Conservation (phyloP, 1,284 basidiomycete species). For the Ustilago nuda region DNA sequence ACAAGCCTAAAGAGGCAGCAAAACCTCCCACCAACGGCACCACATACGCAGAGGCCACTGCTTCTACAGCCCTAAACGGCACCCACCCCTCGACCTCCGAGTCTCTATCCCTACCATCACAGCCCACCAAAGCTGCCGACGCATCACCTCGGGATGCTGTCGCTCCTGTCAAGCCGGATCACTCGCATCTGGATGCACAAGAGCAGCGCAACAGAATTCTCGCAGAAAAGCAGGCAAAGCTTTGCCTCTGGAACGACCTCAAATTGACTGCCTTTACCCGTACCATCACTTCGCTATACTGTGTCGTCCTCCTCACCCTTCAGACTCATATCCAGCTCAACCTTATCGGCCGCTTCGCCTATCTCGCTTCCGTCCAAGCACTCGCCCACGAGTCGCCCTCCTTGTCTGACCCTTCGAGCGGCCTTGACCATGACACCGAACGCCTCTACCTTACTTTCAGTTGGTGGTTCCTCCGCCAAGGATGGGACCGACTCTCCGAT, state of each 20-base stretch:
- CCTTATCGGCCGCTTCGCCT: conserved; percentile 83
- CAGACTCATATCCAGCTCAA: conserved; percentile 85
- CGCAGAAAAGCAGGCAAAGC: conserved; percentile 51
- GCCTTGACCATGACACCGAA: conserved; percentile 74
- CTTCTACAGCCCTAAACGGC: neutral
- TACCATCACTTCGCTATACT: conserved; percentile 85
- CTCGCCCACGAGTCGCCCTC: conserved; percentile 50
- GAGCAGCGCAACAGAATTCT: conserved; percentile 42
- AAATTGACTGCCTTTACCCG: conserved; percentile 77
- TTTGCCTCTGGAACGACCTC: conserved; percentile 67
- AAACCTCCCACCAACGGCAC: neutral
- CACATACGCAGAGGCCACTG: neutral
- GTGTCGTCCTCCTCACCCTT: conserved; percentile 81
- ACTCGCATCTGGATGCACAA: conserved; percentile 37
- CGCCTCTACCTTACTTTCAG: conserved; percentile 83
- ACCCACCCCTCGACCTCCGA: neutral
- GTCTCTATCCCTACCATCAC: neutral
- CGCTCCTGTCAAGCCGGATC: neutral
- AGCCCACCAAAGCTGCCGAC: neutral
- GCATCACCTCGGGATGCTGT: neutral
- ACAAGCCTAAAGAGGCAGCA: neutral
- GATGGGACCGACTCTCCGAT: conserved; percentile 84
- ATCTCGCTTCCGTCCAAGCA: conserved; percentile 78
- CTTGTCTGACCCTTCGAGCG: conserved; percentile 7
- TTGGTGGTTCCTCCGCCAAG: conserved; percentile 90